Evolutionary conservation across 108 stramenopile genomes (phyloP), one percentile per base, ranked within the genome.

Genomic region (Seminavis robusta): DNA sequence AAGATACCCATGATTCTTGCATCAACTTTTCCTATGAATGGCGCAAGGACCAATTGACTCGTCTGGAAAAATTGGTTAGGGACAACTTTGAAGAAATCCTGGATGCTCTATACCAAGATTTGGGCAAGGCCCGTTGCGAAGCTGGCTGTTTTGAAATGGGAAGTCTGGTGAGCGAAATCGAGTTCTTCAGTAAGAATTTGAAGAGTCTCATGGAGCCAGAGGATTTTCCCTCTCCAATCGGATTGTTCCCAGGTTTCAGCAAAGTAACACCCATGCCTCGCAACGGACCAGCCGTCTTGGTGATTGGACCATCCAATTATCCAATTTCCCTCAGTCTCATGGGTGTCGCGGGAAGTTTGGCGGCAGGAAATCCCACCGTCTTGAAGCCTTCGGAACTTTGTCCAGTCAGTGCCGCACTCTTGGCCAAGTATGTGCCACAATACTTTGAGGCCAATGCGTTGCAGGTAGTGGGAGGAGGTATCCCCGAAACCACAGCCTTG

Each of bases 251-350:
- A 33, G 48, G 36, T 11, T 56, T 52, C 10, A 40, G 67, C n/a
- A 16, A 60, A 27, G 38, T 76, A 4, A 28, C 55, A 29, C 24
- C 38, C n/a, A 40, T 38, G 37, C 80, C 80, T 13, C 40, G 69
- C 13, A 20, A 32, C 17, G 36, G 65, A 25, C 80, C 74, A 2
- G 75, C 56, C 21, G 72, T 76, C 19, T 59, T 85, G 42, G 66
- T 91, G 13, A 76, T 94, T 19, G 70, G 72, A 2, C 88, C 97
- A 3, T 98, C 74, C 71, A 98, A 98, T 57, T 92, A 82, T 53
- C 95, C 97, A 3, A 11, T 95, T 28, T 27, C 24, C 0, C 57
- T 95, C 33, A 27, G 50, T 9, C 51, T 95, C 9, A 37, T 56
- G 28, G 89, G 91, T 8, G 50, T 86, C 0, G 52, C 76, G 10